Base-by-base conservation (phyloP, 768 basidiomycete species). In the Tricholomella constricta region DNA sequence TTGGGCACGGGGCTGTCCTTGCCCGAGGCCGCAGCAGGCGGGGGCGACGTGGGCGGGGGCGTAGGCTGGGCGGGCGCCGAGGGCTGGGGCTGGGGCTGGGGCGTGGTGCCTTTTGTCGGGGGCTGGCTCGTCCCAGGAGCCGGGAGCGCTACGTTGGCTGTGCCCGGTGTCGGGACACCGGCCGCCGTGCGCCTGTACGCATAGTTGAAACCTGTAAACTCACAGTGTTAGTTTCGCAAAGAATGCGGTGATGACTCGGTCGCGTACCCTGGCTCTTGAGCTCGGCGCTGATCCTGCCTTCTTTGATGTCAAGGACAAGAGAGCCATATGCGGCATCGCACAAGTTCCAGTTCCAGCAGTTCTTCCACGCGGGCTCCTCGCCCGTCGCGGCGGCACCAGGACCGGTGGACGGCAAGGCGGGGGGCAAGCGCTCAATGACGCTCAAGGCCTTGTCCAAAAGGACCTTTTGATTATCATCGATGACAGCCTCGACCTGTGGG, bases 281-380 rank as follows among this genome's bases (percentile, higher is more conserved):
- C 66, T 98, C 95, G 0, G 89, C 88, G 52, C 91, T 94, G 41
- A 99, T 84, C 44, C 95, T 78, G 6, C 96, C 94, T 54, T 98
- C 95, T 61, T 89, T 89, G 62, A 98, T 74, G 60, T 97, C 94
- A 40, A 99, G 74, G 1, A 97, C 75, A 29, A 99, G 79, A 10
- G 85, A 85, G 1, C 97, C 96, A 55, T 88, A 97, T 2, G 94
- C 91, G 6, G 96, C 96, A 61, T 99, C 97, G 58, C 94, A 94
- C 37, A 98, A 73, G 64, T 98, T 96, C 96, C 96, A 97, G 67
- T 97, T 94, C 96, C 96, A 98, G 67, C 92, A 94, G 68, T 97
- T 98, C 72, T 98, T 99, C 97, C 97, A 99, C 0, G 91, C 86
- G 3, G 88, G 85, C 62, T 98, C 94, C 68, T 99, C 96, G 2